Base-by-base conservation (phyloP, 73 alveolate genomes). In the Paramecium caudatum region DNA sequence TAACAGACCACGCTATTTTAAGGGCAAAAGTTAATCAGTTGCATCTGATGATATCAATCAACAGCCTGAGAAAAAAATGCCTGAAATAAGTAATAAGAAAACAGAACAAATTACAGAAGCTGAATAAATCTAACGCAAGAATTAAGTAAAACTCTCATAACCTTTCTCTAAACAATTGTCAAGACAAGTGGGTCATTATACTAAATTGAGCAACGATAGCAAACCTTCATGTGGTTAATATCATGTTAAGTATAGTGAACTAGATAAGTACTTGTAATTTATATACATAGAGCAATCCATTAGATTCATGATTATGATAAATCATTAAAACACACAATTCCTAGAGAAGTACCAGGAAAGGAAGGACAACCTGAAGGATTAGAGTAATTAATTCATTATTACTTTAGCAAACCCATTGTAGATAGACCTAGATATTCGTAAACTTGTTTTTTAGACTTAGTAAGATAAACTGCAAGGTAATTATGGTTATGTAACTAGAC, bases 221-320 rank as follows among this genome's bases (percentile, higher is more conserved):
- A 80, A 80, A 19, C 82, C 82, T 2, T 81, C 93, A 2, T 70
- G 82, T 19, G 93, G 93, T 0, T 47, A 86, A 47, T 86, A 86
- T 86, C 93, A 86, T 63, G 85, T 81, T 3, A 86, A 78, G 65
- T 86, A n/a, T 36, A 62, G 78, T 19, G 93, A 62, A 37, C 45
- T 86, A 23, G 93, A 86, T 25, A 86, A 63, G 93, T 62, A 86
- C 10, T 4, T 34, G 5, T 30, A 33, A 5, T 4, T 47, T 27
- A 27, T 17, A 36, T 19, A 8, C 5, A 1, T 15, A 82, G 49
- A 41, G 91, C 55, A 2, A 25, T 82, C 27, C 82, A 50, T 82
- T 45, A 33, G 19, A 37, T 74, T 21, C 47, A 19, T 13, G 65
- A 74, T 74, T 74, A 74, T 74, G 68, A 74, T 3, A 74, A 74